Evolutionary conservation across 108 stramenopile genomes (phyloP).

Genomic region (Cyclotella choctawhatcheeana): DNA sequence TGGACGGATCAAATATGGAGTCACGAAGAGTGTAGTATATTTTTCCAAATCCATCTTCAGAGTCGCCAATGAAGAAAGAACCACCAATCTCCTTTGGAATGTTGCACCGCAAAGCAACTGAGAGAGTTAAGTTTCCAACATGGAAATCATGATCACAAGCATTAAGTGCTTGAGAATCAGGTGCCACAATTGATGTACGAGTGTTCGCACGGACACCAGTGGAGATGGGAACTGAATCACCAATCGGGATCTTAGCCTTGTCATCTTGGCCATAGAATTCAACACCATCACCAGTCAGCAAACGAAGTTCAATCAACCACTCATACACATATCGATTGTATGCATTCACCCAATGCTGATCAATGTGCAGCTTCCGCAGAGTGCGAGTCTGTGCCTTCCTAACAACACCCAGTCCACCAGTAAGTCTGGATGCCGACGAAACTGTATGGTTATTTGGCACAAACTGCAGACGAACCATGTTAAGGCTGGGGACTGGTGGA

Average conservation of each 20-base stretch:
- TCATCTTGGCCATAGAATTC: conserved; percentile 20
- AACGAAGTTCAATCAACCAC: conserved; percentile 18
- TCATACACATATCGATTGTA: conserved; percentile 2
- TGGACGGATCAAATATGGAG: conserved; percentile 12
- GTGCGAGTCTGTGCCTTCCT: conserved; percentile 1
- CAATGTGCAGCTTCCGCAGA: conserved; percentile 12
- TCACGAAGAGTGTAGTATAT: conserved; percentile 8
- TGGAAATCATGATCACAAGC: conserved; percentile 15
- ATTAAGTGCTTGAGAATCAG: neutral
- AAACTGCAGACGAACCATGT: neutral
- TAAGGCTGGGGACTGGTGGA: neutral
- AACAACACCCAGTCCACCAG: neutral
- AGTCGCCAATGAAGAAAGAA: conserved; percentile 7
- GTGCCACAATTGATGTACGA: neutral
- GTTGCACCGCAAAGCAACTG: conserved; percentile 4
- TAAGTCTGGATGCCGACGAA: neutral
- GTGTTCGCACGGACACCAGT: neutral
- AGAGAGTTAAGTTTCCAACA: neutral
- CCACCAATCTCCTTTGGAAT: conserved; percentile 15
- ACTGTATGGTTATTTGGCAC: neutral
- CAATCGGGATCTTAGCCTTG: conserved; percentile 18
- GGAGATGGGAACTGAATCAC: conserved; percentile 13
- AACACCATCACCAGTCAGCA: neutral
- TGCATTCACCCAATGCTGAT: conserved; percentile 18
- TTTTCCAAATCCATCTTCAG: conserved; percentile 6